Conservation (phyloP, 139 green algal species). For the Chlorella vulgaris region DNA sequence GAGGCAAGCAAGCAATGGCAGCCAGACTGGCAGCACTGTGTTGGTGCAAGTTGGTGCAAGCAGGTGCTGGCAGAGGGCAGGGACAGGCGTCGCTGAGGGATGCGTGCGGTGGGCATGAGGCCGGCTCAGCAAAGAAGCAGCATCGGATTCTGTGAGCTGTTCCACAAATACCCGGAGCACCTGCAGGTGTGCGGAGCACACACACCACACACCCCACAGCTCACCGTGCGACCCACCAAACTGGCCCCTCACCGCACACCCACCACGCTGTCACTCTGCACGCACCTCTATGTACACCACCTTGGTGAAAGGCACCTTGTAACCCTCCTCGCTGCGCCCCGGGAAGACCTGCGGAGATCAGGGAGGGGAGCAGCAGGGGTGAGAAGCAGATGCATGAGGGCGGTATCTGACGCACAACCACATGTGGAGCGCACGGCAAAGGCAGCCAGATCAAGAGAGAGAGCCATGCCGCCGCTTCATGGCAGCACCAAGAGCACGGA, state of each 20-base stretch:
- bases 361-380: not conserved
- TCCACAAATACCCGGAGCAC: no score
- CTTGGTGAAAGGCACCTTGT: slow-evolving; percentile 75
- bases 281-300: slow-evolving; percentile 93
- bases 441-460: no score
- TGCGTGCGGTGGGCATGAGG: no score
- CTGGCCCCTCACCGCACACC: not conserved
- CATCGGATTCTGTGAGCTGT: not conserved
- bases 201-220: not conserved
- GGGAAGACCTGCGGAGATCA: slow-evolving; percentile 59
- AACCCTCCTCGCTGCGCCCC: slow-evolving; percentile 63
- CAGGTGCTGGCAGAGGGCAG: no score
- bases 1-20: not conserved
- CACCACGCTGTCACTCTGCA: no score
- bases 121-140: not conserved
- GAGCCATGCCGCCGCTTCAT: no score
- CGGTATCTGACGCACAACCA: no score
- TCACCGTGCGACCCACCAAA: not conserved
- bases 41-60: no score
- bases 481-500: no score
- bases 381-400: not conserved
- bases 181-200: not conserved
- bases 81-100: no score
- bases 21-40: not conserved
- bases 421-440: no score